phyloP scores from a whole-genome alignment of 78 protist species.

The Andalucia godoyi region DNA sequence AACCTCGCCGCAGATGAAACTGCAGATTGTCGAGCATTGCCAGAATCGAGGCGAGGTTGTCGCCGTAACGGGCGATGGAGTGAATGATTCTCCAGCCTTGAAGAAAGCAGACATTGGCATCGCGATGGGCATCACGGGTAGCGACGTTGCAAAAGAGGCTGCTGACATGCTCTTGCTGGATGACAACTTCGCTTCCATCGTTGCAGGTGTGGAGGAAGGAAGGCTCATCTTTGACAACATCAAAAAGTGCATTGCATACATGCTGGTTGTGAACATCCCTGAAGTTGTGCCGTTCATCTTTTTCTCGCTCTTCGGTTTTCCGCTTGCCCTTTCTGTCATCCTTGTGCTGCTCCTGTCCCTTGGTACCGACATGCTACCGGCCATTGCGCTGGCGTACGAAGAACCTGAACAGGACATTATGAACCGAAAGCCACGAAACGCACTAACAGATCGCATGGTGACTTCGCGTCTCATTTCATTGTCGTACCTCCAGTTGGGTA shows the following conservation, averaged over 20 bases:
- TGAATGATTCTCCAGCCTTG: conserved; percentile 95
- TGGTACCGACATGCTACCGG: conserved; percentile 90
- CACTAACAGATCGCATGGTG: conserved; percentile 59
- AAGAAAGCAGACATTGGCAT: conserved; percentile 87
- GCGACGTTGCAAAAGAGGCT: conserved; percentile 89
- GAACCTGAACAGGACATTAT: conserved; percentile 74
- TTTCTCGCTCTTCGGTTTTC: conserved; percentile 62
- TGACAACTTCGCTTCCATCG: conserved; percentile 89
- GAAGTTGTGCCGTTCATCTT: conserved; percentile 81
- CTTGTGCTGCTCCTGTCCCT: conserved; percentile 78
- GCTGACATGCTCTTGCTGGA: conserved; percentile 87
- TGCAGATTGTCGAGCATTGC: conserved; percentile 62
- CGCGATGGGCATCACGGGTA: conserved; percentile 87
- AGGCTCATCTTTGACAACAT: conserved; percentile 87
- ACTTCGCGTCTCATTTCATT: conserved; percentile 31
- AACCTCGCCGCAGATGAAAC: conserved; percentile 88
- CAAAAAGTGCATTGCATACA: conserved; percentile 84
- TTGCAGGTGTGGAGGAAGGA: conserved; percentile 81
- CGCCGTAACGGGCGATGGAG: conserved; percentile 94
- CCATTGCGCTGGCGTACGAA: conserved; percentile 82
- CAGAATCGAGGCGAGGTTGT: conserved; percentile 68
- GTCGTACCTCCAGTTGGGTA: conserved; percentile 65
- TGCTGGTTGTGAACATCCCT: conserved; percentile 77
- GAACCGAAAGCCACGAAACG: conserved; percentile 75
- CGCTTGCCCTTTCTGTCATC: conserved; percentile 68